Evolutionary conservation across 164 flowering plant genomes (phyloP), one percentile per base, ranked within the genome.

Genomic region (Annona cherimola): DNA sequence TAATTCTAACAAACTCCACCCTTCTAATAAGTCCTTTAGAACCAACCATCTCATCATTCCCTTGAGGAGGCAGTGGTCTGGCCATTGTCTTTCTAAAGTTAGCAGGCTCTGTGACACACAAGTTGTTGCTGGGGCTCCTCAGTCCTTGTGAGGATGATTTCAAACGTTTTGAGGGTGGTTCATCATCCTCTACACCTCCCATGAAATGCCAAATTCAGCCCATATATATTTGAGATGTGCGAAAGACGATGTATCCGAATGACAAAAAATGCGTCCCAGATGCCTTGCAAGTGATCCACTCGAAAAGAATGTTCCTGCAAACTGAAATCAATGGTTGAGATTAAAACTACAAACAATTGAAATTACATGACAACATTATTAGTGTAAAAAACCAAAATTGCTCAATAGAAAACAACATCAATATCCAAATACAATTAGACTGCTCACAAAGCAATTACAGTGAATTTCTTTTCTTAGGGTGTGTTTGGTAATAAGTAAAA

Each of bases 131-230:
- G n/a, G 78, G 72, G 67, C 82, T 79, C 61, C 67, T 74, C 75
- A 73, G 67, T 46, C 76, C 80, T 77, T 72, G 79, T 55, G 83
- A 77, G 41, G 93, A 78, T 43, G 81, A 70, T 84, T 89, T 92
- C 78, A 83, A 76, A 66, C 94, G 96, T 80, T 92, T 90, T 46
- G 81, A 78, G 69, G 91, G 88, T 81, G 93, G 96, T 85, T 87
- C 91, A 80, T 79, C 84, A 71, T 89, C 93, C 78, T 86, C 93
- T 78, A 83, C 79, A 84, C 86, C 91, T 88, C 95, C 95, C 98
- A 93, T 93, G 94, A 93, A 91, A 88, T 84, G 87, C 78, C 69
- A 71, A 71, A 76, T 71, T 89, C 87, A 90, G 87, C 93, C 98
- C 96, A 93, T 89, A 80, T 83, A 87, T 75, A 68, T 68, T 46